A percentile compares a stretch with the other conserved stretches of the same genome.
Conservation (phyloP, 2,329 filamentous ascomycete species). For the Pyrenochaeta sp. region DNA sequence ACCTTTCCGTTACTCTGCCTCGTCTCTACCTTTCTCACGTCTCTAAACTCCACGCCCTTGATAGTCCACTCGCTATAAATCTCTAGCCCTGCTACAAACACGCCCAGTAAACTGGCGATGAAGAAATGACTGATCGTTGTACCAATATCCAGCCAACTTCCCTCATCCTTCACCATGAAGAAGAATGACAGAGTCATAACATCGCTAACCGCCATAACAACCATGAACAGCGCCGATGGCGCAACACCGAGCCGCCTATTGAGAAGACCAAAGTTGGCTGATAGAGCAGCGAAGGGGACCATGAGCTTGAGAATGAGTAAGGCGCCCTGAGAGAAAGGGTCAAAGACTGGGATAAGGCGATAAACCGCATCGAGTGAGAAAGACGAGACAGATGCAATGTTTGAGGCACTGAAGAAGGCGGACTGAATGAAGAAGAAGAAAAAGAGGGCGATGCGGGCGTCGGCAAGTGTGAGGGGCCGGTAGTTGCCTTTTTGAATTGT, state of each 20-base stretch:
- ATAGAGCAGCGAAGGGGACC: conserved; percentile 91
- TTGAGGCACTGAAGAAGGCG: conserved; percentile 96
- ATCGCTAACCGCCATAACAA: conserved; percentile 86
- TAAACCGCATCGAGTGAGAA: conserved; percentile 92
- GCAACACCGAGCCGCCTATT: conserved; percentile 85
- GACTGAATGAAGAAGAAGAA: conserved; percentile 95
- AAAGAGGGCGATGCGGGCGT: conserved; percentile 88
- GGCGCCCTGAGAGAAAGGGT: conserved; percentile 89
- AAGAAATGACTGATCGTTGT: conserved; percentile 95
- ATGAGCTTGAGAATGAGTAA: conserved; percentile 89
- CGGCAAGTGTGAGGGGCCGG: conserved; percentile 79
- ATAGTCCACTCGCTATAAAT: conserved; percentile 85
- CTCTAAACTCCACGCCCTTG: conserved; percentile 75
- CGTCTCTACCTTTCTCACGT: conserved; percentile 22
- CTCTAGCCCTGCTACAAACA: conserved; percentile 90
- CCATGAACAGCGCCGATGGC: conserved; percentile 89
- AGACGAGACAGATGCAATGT: conserved; percentile 90
- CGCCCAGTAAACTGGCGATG: conserved; percentile 87
- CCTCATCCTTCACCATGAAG: conserved; percentile 96
- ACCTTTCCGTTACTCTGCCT: conserved; percentile 7
- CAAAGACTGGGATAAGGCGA: conserved; percentile 89
- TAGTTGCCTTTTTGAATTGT: conserved; percentile 52
- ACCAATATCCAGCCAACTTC: conserved; percentile 96
- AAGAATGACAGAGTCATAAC: conserved; percentile 96
- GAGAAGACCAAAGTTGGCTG: conserved; percentile 90